Evolutionary conservation across 129 eudicot genomes (phyloP).

Genomic region (Artemisia annua): DNA sequence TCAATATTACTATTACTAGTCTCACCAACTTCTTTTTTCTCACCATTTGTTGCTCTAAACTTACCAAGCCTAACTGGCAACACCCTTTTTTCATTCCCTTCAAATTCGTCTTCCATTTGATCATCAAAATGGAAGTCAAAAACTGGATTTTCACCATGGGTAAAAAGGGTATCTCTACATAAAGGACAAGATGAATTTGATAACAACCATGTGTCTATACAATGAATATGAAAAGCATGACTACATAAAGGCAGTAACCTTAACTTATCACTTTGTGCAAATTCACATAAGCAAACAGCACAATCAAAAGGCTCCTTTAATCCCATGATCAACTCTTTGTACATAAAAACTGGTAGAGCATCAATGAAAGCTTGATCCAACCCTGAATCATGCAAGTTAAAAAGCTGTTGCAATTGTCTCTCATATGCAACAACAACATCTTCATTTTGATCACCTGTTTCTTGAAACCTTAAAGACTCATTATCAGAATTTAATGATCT

Average conservation of each 20-base stretch:
- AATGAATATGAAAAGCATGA: slow-evolving; percentile 94
- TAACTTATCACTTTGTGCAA: slow-evolving; percentile 62
- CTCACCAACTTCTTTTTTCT: slow-evolving; percentile 56
- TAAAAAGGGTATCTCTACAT: slow-evolving; percentile 77
- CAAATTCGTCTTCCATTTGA: slow-evolving; percentile 43
- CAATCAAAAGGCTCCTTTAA: slow-evolving; percentile 92
- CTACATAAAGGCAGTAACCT: slow-evolving; percentile 87
- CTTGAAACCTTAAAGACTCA: slow-evolving; percentile 56
- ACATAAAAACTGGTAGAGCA: slow-evolving; percentile 80
- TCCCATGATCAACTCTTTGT: slow-evolving; percentile 79
- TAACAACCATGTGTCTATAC: slow-evolving; percentile 92
- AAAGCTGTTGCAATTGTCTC: slow-evolving; percentile 83
- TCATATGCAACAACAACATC: slow-evolving; percentile 38
- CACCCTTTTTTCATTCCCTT: slow-evolving; percentile 58
- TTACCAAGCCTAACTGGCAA: slow-evolving; percentile 92
- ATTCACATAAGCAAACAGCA: slow-evolving; percentile 93
- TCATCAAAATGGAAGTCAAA: slow-evolving; percentile 52
- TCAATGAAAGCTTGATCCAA: slow-evolving; percentile 83
- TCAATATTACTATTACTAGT: slow-evolving; percentile 72
- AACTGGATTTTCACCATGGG: slow-evolving; percentile 57
- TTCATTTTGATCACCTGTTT: slow-evolving; percentile 37
- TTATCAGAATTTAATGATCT: slow-evolving; percentile 39
- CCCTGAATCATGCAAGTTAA: slow-evolving; percentile 83
- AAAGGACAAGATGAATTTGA: slow-evolving; percentile 94
- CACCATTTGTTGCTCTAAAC: slow-evolving; percentile 57